Conservation (phyloP, 2,329 filamentous ascomycete species). For the Cytospora leucostoma region DNA sequence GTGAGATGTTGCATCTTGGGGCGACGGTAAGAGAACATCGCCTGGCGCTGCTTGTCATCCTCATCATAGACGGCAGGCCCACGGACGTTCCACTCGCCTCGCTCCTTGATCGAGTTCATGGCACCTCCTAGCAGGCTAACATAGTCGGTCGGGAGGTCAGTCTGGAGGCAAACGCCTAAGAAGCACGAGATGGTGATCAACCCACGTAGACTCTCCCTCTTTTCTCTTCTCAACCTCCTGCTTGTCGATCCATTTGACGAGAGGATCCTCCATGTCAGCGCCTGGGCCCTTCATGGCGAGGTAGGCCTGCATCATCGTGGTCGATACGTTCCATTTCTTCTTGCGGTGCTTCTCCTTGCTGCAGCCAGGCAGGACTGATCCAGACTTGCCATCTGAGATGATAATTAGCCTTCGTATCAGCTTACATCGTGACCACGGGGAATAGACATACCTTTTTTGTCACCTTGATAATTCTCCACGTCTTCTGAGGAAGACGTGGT, state of each 20-base stretch:
- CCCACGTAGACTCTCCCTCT: conserved; percentile 5
- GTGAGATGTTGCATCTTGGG: conserved; percentile 27
- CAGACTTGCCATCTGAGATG: not conserved
- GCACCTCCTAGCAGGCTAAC: conserved; percentile 19
- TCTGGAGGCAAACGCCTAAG: not conserved
- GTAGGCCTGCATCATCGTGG: conserved; percentile 36
- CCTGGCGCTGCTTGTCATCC: conserved; percentile 14
- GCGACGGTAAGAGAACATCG: conserved; percentile 22
- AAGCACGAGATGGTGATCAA: not conserved
- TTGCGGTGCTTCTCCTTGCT: conserved; percentile 3
- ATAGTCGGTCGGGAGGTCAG: not conserved
- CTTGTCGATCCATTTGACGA: conserved; percentile 34
- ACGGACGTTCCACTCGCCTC: conserved; percentile 14
- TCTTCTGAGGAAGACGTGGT: not conserved
- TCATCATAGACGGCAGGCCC: conserved; percentile 22
- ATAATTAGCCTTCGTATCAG: not conserved
- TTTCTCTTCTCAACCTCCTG: conserved; percentile 8
- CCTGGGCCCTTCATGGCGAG: conserved; percentile 38
- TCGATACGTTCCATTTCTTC: conserved; percentile 18
- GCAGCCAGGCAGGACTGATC: not conserved
- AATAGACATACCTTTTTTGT: conserved; percentile 1
- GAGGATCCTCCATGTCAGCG: conserved; percentile 31
- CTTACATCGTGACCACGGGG: not conserved
- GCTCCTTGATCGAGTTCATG: conserved; percentile 13
- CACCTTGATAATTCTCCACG: not conserved